phyloP scores from a whole-genome alignment of 2,329 filamentous ascomycete species.

The Aspergillus sp. region DNA sequence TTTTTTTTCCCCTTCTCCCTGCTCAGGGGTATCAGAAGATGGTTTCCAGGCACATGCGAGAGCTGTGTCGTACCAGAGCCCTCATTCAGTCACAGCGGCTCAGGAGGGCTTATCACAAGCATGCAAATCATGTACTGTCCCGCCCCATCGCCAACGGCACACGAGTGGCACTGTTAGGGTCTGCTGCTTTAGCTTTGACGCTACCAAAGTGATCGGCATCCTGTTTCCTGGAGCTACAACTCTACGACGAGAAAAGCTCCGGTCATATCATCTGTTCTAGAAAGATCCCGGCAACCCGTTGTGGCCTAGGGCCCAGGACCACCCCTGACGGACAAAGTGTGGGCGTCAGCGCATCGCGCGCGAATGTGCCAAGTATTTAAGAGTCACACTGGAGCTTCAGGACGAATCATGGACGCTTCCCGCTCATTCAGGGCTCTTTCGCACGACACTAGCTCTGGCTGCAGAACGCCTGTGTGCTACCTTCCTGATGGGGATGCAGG shows the following conservation, averaged over 20 bases:
- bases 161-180: background rate
- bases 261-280: constrained; percentile 10
- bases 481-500: constrained; percentile 13
- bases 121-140: background rate
- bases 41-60: constrained; percentile 1
- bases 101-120: constrained; percentile 3
- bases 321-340: background rate
- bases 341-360: constrained; percentile 13
- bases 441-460: constrained; percentile 7
- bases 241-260: constrained; percentile 7
- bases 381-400: constrained; percentile 15
- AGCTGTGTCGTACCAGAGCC: constrained; percentile 1
- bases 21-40: constrained; percentile 4
- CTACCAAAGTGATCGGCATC: constrained; percentile 3
- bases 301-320: constrained; percentile 6
- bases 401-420: constrained; percentile 8
- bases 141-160: background rate
- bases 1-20: background rate
- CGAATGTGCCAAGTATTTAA: constrained; percentile 15
- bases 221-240: constrained; percentile 9
- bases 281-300: constrained; percentile 7
- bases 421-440: constrained; percentile 11
- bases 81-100: background rate
- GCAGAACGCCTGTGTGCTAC: constrained; percentile 12
- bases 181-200: background rate